Evolutionary conservation across 768 basidiomycete genomes (phyloP).

Genomic region (Lepiota brunneoincarnata): DNA sequence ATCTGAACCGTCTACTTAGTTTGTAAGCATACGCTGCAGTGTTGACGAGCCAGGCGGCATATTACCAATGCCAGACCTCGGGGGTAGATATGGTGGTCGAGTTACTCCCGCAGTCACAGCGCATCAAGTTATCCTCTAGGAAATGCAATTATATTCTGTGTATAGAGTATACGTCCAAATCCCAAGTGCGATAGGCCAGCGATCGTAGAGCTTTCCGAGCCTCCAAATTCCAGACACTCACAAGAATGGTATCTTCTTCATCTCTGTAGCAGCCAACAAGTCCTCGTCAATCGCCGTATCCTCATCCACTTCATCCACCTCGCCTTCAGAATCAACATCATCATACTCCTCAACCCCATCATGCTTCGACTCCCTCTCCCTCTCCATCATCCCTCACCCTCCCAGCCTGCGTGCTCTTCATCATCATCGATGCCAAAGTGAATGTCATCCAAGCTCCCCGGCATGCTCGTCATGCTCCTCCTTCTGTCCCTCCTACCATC

Average conservation of each 20-base stretch:
- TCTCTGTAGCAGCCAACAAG: constrained; percentile 76
- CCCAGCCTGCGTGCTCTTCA: constrained; percentile 35
- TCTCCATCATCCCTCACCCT: constrained; percentile 29
- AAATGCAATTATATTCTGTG: no score
- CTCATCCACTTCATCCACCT: constrained; percentile 48
- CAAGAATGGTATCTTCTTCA: constrained; percentile 74
- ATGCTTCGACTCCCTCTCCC: constrained; percentile 28
- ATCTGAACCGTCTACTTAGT: no score
- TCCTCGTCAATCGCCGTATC: constrained; percentile 78
- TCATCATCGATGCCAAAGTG: constrained; percentile 55
- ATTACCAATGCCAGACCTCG: no score
- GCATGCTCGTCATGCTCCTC: constrained; percentile 82
- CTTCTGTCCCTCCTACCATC: constrained; percentile 40
- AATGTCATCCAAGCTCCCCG: constrained; percentile 64
- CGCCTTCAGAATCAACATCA: constrained; percentile 45
- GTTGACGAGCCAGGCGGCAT: no score
- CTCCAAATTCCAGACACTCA: constrained; percentile 31
- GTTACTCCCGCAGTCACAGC: no score
- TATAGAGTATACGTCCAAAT: no score
- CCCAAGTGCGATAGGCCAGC: constrained; percentile 1
- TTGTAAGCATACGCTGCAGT: no score
- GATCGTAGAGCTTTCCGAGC: not conserved
- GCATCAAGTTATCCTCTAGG: no score
- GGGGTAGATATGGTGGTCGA: no score
- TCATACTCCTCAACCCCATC: constrained; percentile 31